These are phyloP conservation scores for Rhodotorula graminis DNA, from an alignment of 768 basidiomycete species.

Conservation along the genomic window DNA sequence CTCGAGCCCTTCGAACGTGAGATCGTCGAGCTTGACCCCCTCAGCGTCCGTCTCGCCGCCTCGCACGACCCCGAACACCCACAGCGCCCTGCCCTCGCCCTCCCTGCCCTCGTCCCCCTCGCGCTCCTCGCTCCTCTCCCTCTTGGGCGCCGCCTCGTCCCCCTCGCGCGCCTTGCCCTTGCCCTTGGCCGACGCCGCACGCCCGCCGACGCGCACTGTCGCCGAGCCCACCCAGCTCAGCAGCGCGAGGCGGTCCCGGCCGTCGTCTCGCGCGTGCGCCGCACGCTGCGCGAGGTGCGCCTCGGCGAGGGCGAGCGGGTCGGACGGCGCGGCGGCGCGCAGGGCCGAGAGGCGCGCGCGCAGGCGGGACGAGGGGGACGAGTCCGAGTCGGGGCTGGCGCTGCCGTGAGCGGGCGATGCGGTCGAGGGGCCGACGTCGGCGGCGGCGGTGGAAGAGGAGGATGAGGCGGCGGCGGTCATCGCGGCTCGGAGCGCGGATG, in stretches of 20 bases:
- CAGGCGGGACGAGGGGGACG: not conserved
- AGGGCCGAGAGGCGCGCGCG: not conserved
- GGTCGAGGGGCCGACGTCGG: not conserved
- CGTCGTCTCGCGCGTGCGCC: not conserved
- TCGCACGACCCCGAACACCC: constrained; percentile 29
- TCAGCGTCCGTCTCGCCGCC: not conserved
- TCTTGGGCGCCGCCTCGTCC: not conserved
- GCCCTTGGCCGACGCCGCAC: not conserved
- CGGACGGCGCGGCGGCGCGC: not conserved
- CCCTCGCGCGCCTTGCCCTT: not conserved
- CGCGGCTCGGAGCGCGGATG: not conserved
- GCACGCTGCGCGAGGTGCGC: not conserved
- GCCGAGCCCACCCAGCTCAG: constrained; percentile 2
- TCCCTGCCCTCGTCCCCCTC: not conserved
- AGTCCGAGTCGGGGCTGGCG: not conserved
- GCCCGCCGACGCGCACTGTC: constrained; percentile 13
- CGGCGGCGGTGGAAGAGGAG: not conserved
- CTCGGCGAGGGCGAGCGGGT: not conserved
- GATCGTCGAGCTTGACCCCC: not conserved
- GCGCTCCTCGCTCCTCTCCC: not conserved
- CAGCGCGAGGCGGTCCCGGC: constrained; percentile 8
- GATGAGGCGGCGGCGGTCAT: not conserved
- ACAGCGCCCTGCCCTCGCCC: constrained; percentile 9
- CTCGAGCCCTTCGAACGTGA: constrained; percentile 1
- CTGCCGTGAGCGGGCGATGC: not conserved